These are phyloP conservation scores for Coniochaeta hoffmannii DNA, from an alignment of 2,329 filamentous ascomycete species.

Conservation along the genomic window DNA sequence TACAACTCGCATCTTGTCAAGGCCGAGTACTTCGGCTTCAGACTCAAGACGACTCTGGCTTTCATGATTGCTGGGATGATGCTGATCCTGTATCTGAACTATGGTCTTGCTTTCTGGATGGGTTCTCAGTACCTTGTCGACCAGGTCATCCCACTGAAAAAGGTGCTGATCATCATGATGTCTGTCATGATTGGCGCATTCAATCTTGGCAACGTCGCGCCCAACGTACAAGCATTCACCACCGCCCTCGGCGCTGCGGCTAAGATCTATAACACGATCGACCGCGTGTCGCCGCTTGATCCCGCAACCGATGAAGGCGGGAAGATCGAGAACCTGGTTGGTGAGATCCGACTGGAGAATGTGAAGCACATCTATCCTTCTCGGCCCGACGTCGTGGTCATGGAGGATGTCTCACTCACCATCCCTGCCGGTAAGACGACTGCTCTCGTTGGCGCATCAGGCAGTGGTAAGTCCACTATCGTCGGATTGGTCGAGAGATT, in stretches of 20 bases:
- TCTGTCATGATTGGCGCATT: slow-evolving; percentile 91
- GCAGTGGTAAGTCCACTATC: slow-evolving; percentile 91
- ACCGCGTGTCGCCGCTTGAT: slow-evolving; percentile 78
- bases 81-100: slow-evolving; percentile 77
- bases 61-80: slow-evolving; percentile 82
- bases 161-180: slow-evolving; percentile 80
- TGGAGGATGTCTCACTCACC: slow-evolving; percentile 71
- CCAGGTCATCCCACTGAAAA: slow-evolving; percentile 57
- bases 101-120: slow-evolving; percentile 83
- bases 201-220: slow-evolving; percentile 78
- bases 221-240: slow-evolving; percentile 80
- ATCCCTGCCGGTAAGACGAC: slow-evolving; percentile 89
- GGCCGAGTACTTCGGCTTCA: slow-evolving; percentile 70
- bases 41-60: slow-evolving; percentile 64
- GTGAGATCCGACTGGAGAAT: slow-evolving; percentile 71
- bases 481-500: slow-evolving; percentile 90
- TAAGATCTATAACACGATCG: slow-evolving; percentile 93
- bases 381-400: slow-evolving; percentile 80
- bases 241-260: slow-evolving; percentile 74
- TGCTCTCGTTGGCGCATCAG: slow-evolving; percentile 87
- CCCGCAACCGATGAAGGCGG: slow-evolving; percentile 63
- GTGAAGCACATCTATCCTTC: slow-evolving; percentile 94
- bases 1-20: slow-evolving; percentile 70
- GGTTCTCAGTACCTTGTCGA: slow-evolving; percentile 67
- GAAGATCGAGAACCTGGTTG: slow-evolving; percentile 64